phyloP scores from a whole-genome alignment of 306 rosid genomes.

The Myrica gale region DNA sequence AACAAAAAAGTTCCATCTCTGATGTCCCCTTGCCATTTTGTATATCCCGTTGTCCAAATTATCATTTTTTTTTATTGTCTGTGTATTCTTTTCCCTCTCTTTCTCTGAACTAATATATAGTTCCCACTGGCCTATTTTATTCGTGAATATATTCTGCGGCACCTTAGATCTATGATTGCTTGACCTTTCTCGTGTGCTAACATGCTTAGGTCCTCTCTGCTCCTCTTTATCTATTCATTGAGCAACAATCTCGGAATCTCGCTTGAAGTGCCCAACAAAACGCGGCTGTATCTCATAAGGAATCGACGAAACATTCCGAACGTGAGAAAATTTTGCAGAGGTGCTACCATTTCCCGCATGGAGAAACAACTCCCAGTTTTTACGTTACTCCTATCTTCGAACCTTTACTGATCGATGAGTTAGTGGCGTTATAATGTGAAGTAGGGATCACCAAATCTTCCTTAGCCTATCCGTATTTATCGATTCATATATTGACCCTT shows the following conservation, averaged over 20 bases:
- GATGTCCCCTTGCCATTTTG: constrained; percentile 6
- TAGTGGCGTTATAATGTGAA: neutral
- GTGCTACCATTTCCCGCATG: constrained; percentile 33
- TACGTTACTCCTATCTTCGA: no score
- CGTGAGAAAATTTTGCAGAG: constrained; percentile 24
- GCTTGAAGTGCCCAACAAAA: constrained; percentile 28
- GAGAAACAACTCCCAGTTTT: neutral
- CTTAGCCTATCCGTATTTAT: constrained; percentile 24
- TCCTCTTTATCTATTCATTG: neutral
- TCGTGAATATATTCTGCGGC: neutral
- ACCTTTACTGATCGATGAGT: no score
- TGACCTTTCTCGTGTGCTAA: constrained; percentile 4
- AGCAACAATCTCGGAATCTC: neutral
- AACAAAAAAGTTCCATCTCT: constrained; percentile 7
- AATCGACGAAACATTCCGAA: constrained; percentile 31
- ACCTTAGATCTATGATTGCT: neutral
- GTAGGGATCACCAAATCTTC: constrained; percentile 6
- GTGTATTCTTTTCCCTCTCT: neutral
- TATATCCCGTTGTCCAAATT: constrained; percentile 9
- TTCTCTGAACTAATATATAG: constrained; percentile 9
- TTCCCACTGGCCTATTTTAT: neutral
- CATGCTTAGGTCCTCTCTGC: constrained; percentile 19
- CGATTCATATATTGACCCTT: constrained; percentile 23
- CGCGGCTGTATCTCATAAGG: constrained; percentile 38
- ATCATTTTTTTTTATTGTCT: neutral